Evolutionary conservation across 1,284 basidiomycete species (phyloP).

Genomic region (Ceratobasidium sp.): DNA sequence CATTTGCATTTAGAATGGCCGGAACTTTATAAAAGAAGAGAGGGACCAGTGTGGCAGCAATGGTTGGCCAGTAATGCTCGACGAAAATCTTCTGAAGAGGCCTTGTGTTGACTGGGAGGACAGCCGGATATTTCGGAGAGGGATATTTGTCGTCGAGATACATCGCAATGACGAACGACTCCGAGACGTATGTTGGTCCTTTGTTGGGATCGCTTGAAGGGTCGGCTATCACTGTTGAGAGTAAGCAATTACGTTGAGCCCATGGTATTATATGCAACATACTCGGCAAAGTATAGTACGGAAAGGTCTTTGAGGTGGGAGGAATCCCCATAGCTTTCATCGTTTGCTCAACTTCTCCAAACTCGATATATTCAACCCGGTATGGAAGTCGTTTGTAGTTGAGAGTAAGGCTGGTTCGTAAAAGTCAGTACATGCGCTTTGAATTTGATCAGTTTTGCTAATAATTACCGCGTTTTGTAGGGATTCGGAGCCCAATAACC

Average conservation of each 20-base stretch:
- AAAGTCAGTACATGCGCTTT: not conserved
- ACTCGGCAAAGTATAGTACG: slow-evolving; percentile 22
- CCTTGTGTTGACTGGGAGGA: slow-evolving; percentile 32
- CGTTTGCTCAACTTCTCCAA: slow-evolving; percentile 2
- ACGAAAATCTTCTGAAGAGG: slow-evolving; percentile 37
- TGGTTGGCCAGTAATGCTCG: not conserved
- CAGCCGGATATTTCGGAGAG: not conserved
- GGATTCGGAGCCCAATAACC: slow-evolving; percentile 7
- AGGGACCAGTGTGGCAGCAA: not conserved
- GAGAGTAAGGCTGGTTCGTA: not conserved
- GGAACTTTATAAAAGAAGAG: not conserved
- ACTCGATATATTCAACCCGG: not conserved
- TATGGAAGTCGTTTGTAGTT: slow-evolving; percentile 29
- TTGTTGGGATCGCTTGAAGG: slow-evolving; percentile 33
- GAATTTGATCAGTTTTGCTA: not conserved
- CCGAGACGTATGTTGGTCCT: slow-evolving; percentile 16
- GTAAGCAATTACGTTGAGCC: too few relatives aligned
- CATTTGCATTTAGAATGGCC: slow-evolving; percentile 42
- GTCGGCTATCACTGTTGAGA: slow-evolving; percentile 46
- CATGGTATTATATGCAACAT: not conserved
- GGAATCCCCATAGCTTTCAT: slow-evolving; percentile 6
- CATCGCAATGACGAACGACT: slow-evolving; percentile 39
- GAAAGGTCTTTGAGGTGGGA: slow-evolving; percentile 1
- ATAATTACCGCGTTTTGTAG: slow-evolving; percentile 15
- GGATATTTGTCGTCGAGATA: slow-evolving; percentile 44